Conservation (phyloP, 2,329 filamentous ascomycete genomes). For the Cladophialophora yegresii region DNA sequence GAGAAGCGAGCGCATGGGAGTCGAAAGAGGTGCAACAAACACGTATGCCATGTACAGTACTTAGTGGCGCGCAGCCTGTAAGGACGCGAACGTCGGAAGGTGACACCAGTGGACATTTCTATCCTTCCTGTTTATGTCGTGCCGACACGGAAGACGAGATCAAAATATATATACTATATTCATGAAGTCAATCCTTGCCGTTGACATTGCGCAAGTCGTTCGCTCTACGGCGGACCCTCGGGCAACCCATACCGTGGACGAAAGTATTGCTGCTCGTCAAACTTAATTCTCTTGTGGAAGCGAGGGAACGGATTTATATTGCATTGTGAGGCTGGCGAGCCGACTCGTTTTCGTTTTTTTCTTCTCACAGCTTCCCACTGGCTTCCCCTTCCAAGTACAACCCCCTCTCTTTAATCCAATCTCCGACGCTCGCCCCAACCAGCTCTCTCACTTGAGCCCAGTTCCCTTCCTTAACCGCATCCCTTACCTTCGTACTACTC, state of each 20-base stretch:
- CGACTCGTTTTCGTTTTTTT: neutral
- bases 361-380: neutral
- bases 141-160: neutral
- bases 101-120: neutral
- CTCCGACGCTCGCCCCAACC: constrained; percentile 36
- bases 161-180: neutral
- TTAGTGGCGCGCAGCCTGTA: neutral
- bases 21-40: neutral
- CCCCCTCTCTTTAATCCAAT: constrained; percentile 28
- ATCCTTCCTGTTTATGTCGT: neutral
- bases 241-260: neutral
- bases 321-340: neutral
- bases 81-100: neutral
- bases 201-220: neutral
- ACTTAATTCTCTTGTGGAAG: neutral
- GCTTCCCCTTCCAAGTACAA: constrained; percentile 19
- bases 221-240: neutral
- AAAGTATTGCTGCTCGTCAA: neutral
- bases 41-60: neutral
- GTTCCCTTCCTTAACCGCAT: constrained; percentile 40
- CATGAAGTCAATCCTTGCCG: neutral
- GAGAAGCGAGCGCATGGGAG: neutral
- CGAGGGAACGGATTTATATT: neutral
- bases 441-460: constrained; percentile 42
- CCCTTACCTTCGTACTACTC: constrained; percentile 49